Evolutionary conservation across 208 protist species (phyloP), one percentile per base, ranked within the genome.

Genomic region (Borovskyia barvae): DNA sequence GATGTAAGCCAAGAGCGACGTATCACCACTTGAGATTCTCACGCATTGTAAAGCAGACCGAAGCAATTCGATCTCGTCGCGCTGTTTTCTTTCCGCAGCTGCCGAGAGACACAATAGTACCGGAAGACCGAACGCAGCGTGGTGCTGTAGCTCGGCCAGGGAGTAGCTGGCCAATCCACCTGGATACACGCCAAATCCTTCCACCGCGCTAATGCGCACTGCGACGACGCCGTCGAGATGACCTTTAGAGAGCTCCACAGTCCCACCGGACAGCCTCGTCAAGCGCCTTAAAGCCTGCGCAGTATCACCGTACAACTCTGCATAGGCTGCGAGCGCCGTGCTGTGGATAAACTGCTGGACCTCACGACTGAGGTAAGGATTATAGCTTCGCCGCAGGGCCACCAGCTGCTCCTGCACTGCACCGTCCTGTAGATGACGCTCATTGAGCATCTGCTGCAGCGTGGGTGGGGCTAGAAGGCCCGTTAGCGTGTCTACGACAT

Each of bases 281-380:
- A 68, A 30, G 19, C 53, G 67, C 6, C 66, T 56, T 19, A 59
- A 49, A 1, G 64, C 64, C n/a, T 48, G 54, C 3, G 64, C 54
- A 12, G 55, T 53, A 28, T 19, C 52, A 29, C 77, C 84, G 72
- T 92, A 94, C n/a, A 92, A 50, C 56, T 91, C 83, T 6, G 82
- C 80, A 56, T 91, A 89, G 20, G 77, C 82, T 11, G 87, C 87
- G 25, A 80, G 12, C 12, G 79, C 75, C n/a, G 81, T 75, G 29
- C 57, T 55, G 54, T 88, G 80, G 17, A 88, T 48, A 74, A 94
- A 92, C 39, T 79, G 83, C 25, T 65, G 37, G 6, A 78, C 66
- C 45, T 94, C 82, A 25, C 77, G 69, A 15, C 72, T 77, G 25
- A 90, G 74, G 53, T 86, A 88, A 15, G 87, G 83, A 32, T 76